Base-by-base conservation (phyloP, 371 early-diverging fungal genomes). In the Cokeromyces recurvatus region DNA sequence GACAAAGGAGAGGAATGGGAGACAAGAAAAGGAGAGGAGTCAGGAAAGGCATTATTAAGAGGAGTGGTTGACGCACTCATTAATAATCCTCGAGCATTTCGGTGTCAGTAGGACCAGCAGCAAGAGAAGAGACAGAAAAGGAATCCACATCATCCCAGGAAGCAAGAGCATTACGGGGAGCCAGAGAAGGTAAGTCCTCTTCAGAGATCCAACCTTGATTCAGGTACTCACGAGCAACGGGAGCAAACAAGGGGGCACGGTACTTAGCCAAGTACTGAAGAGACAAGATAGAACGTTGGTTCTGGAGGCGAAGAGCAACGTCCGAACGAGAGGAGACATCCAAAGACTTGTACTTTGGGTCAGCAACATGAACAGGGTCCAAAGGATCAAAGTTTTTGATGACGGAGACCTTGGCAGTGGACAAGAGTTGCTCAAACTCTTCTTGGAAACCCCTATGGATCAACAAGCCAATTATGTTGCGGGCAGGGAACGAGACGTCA, bases 281-380 rank as follows among this genome's bases (percentile, higher is more conserved):
- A 3, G 36, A 19, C 2, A 20, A 5, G 4, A 32, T 34, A 23
- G 37, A 36, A 2, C 44, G 44, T 3, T 23, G 3, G 1, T 25
- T 0, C 15, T 44, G 44, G 8, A 44, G 24, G 2, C n/a, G 4
- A 10, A 20, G n/a, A 9, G 38, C 38, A 3, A 32, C n/a, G 2
- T 12, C 19, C 1, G 12, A 8, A 15, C 40, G 36, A 15, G 23
- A 31, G 2, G 4, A 20, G 2, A 4, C 8, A 14, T 32, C 6
- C 6, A 37, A 34, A 16, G 40, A 14, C 0, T 23, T 34, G 12
- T 38, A 43, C 15, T 31, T 31, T 3, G 52, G 52, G 14, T 51
- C 32, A 12, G 38, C 53, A 10, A 46, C 21, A 19, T 53, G 35
- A 1, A 8, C 19, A 0, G 46, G 46, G 6, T 53, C 53, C 12